Base-by-base conservation (phyloP, 768 basidiomycete species). In the Rickenella mellea region DNA sequence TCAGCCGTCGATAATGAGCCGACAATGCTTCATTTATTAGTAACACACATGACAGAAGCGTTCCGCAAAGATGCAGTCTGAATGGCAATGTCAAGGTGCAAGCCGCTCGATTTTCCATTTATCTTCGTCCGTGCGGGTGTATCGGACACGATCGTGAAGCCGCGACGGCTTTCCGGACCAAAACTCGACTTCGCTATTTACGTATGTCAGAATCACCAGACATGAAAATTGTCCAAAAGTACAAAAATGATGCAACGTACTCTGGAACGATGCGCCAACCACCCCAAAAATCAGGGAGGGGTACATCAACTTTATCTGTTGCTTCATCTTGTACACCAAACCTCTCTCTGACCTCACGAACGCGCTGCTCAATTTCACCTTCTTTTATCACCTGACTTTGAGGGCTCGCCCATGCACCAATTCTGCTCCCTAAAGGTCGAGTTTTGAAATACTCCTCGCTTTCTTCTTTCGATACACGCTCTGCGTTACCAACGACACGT, bases 161-260 rank as follows among this genome's bases (percentile, higher is more conserved):
- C 94, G 75, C 20, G 89, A 93, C n/a, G 89, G 88, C 53, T 91
- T 85, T 24, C 94, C 94, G n/a, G 76, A 72, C 94, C 94, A 97
- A 59, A 97, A 97, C 57, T 98, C 94, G 39, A 98, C 71, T 64
- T 98, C 94, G 46, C 92, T 96, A 53, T 28, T 39, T 4, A 27
- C 38, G 47, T 24, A 21, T 11, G 15, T 17, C 15, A 39, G 27
- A 21, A 48, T 20, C n/a, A 43, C 41, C 38, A 46, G 40, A 15
- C 42, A 24, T 14, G 9, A 15, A 33, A 25, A 31, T 37, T 21
- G n/a, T 19, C 8, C 2, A 20, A 30, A 24, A 38, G 26, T 14
- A 46, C 27, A 31, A 31, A 45, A 17, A 49, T 28, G 15, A n/a
- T 10, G 10, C 9, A 4, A 70, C 80, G 53, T 52, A 94, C 90